Evolutionary conservation across 768 basidiomycete species (phyloP).

Genomic region (Strobilomyces echinocephalus): DNA sequence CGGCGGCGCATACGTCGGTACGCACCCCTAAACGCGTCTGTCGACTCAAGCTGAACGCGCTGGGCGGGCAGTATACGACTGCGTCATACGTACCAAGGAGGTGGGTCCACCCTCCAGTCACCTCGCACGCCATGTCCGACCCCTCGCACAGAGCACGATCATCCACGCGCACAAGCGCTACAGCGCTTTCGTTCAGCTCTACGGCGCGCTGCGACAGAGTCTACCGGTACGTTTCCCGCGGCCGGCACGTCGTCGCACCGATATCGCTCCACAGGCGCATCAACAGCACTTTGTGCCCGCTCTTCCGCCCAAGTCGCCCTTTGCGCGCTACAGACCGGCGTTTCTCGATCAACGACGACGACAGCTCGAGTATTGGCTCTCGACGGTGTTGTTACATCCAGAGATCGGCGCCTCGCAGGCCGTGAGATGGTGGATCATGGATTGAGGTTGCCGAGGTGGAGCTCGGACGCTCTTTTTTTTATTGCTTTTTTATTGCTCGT

Average conservation of each 20-base stretch:
- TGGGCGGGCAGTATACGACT: constrained; percentile 53
- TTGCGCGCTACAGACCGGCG: constrained; percentile 60
- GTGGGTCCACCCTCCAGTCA: constrained; percentile 4
- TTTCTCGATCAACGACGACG: constrained; percentile 63
- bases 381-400: constrained; percentile 59
- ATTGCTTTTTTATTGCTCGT: neutral
- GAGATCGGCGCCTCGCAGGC: constrained; percentile 61
- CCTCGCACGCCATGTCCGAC: neutral
- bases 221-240: constrained; percentile 42
- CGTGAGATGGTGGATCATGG: constrained; percentile 60
- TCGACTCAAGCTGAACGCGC: too few species aligned
- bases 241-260: too few species aligned
- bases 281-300: constrained; percentile 47
- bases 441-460: constrained; percentile 11
- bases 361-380: constrained; percentile 63
- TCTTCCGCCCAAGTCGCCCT: constrained; percentile 65
- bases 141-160: constrained; percentile 42
- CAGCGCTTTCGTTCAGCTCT: constrained; percentile 57
- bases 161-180: constrained; percentile 68
- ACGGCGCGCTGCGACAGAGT: constrained; percentile 41
- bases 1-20: constrained; percentile 64
- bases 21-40: constrained; percentile 11
- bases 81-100: constrained; percentile 64
- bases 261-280: constrained; percentile 33
- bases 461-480: neutral